Conservation (phyloP, 306 rosid species). For the Datisca glomerata region DNA sequence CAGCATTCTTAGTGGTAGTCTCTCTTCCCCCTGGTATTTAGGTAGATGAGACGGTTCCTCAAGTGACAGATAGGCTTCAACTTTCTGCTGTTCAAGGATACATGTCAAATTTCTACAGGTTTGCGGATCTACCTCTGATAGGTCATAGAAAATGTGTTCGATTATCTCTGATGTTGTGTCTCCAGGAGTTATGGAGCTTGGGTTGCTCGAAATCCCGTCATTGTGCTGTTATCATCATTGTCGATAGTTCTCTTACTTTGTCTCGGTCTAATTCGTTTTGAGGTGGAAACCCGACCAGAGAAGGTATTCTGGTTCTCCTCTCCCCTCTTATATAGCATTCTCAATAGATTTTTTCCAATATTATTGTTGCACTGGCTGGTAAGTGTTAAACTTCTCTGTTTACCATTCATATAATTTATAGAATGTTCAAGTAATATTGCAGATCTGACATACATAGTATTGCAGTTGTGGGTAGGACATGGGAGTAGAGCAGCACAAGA, state of each 20-base stretch:
- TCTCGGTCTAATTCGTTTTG: slow-evolving; percentile 59
- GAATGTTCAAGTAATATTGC: slow-evolving; percentile 5
- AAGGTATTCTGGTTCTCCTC: slow-evolving; percentile 43
- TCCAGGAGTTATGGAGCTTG: slow-evolving; percentile 76
- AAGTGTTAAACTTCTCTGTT: slow-evolving; percentile 1
- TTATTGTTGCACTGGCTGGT: too few species aligned
- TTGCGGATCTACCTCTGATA: slow-evolving; percentile 17
- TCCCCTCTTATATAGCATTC: neutral
- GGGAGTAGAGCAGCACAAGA: slow-evolving; percentile 92
- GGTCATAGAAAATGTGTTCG: slow-evolving; percentile 2
- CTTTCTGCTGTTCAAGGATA: slow-evolving; percentile 59
- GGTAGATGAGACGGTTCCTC: slow-evolving; percentile 30
- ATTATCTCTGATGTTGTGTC: slow-evolving; percentile 19
- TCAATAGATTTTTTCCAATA: neutral
- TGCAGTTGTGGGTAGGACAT: slow-evolving; percentile 95
- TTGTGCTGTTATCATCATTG: slow-evolving; percentile 66
- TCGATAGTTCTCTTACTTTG: slow-evolving; percentile 65
- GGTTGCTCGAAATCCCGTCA: slow-evolving; percentile 68
- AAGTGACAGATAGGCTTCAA: slow-evolving; percentile 29
- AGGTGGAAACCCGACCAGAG: slow-evolving; percentile 89
- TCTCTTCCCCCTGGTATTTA: slow-evolving; percentile 9
- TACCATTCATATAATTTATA: slow-evolving; percentile 6
- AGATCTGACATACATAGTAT: slow-evolving; percentile 14
- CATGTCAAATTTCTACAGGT: slow-evolving; percentile 78
- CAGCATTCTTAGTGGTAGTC: slow-evolving; percentile 6